Evolutionary conservation across 768 basidiomycete genomes (phyloP).

Genomic region (Pseudohyphozyma bogoriensis): DNA sequence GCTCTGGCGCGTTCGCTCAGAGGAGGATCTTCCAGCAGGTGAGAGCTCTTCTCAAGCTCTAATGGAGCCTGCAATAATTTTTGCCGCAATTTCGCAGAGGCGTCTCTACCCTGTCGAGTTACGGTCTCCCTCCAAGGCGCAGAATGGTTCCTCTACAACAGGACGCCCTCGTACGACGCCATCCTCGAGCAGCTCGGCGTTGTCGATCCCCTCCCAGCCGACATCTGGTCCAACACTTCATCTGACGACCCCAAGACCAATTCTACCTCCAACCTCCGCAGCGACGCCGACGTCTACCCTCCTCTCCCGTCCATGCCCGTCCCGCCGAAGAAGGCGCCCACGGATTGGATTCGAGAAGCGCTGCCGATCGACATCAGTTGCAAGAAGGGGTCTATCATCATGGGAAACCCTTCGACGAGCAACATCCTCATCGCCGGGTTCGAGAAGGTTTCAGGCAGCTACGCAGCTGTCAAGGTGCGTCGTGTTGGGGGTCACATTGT

Average conservation of each 20-base stretch:
- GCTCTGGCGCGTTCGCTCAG: constrained; percentile 49
- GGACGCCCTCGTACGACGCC: constrained; percentile 75
- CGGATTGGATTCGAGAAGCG: constrained; percentile 57
- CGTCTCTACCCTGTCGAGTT: constrained; percentile 60
- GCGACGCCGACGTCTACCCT: too few relatives aligned
- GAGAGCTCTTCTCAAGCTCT: background rate
- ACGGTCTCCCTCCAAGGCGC: constrained; percentile 70
- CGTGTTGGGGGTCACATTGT: background rate
- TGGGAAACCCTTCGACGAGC: constrained; percentile 78
- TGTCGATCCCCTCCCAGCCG: background rate
- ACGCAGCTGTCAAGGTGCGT: constrained; percentile 50
- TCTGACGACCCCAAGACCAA: background rate
- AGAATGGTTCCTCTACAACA: constrained; percentile 88
- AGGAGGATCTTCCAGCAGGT: constrained; percentile 10
- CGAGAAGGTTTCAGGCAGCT: constrained; percentile 62
- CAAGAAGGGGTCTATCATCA: constrained; percentile 67
- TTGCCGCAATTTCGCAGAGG: constrained; percentile 18
- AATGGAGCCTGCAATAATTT: background rate
- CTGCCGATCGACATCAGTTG: constrained; percentile 72
- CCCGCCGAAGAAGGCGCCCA: constrained; percentile 8
- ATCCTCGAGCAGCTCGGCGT: constrained; percentile 55
- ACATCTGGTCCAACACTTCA: background rate
- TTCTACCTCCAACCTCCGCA: too few relatives aligned
- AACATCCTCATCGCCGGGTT: constrained; percentile 74
- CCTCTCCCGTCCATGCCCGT: too few relatives aligned